Evolutionary conservation across 441 rosid genomes (phyloP).

Genomic region (Francoa sonchifolia): DNA sequence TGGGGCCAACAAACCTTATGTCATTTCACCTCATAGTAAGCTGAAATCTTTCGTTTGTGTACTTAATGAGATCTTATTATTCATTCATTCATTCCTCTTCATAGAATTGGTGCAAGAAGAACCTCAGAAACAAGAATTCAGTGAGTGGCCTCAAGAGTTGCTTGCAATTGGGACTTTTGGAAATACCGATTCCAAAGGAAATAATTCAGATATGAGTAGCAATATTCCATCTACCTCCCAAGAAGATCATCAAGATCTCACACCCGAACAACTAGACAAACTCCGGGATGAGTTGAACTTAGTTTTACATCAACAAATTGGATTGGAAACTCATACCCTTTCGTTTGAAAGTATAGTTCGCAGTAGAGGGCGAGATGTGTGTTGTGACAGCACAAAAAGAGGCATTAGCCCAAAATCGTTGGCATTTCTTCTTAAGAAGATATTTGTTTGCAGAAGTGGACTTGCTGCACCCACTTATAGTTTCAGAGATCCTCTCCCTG

Average conservation of each 20-base stretch:
- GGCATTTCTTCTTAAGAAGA: constrained; percentile 40
- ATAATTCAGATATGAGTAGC: constrained; percentile 1
- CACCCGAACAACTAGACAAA: constrained; percentile 21
- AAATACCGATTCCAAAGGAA: constrained; percentile 9
- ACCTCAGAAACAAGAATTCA: constrained; percentile 26
- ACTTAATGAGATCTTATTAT: background rate
- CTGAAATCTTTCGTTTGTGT: background rate
- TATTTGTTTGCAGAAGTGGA: constrained; percentile 30
- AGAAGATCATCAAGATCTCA: constrained; percentile 15
- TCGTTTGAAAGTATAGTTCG: constrained; percentile 5
- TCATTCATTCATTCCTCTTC: background rate
- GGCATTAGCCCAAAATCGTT: constrained; percentile 24
- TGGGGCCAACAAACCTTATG: no score
- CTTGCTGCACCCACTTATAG: constrained; percentile 22
- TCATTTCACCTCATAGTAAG: background rate
- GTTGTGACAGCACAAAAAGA: constrained; percentile 10
- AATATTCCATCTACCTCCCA: constrained; percentile 5
- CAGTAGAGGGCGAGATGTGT: constrained; percentile 14
- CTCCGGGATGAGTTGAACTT: constrained; percentile 22
- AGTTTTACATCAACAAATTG: constrained; percentile 14
- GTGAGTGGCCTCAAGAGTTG: constrained; percentile 37
- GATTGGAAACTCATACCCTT: constrained; percentile 2
- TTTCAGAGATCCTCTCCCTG: constrained; percentile 28
- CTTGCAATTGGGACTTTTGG: constrained; percentile 53
- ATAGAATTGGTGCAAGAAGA: constrained; percentile 2